A percentile compares a stretch with the other conserved stretches of the same genome.
Evolutionary conservation across 805 yeast genomes (phyloP).

Genomic region (Candida wancherniae): DNA sequence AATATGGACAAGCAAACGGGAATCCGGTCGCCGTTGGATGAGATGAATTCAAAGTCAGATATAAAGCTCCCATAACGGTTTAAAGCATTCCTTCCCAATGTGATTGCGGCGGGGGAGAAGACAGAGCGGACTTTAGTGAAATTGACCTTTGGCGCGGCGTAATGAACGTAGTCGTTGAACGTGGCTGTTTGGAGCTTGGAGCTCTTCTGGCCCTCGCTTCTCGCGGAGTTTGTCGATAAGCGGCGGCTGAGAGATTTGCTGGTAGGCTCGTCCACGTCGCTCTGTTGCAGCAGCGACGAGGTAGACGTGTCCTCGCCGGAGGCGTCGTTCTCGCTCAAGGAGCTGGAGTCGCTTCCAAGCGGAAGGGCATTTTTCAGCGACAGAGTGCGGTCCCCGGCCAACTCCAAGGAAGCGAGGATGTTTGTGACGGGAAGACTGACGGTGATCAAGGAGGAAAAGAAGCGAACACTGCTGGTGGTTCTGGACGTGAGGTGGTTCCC

Average conservation of each 20-base stretch:
- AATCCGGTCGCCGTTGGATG: constrained; percentile 65
- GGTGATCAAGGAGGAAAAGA: constrained; percentile 44
- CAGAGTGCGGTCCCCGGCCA: constrained; percentile 25
- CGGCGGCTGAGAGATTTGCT: constrained; percentile 16
- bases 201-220: constrained; percentile 17
- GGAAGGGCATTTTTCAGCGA: not conserved
- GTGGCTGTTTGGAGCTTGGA: constrained; percentile 23
- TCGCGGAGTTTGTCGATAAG: constrained; percentile 17
- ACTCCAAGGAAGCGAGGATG: constrained; percentile 39
- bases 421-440: constrained; percentile 55
- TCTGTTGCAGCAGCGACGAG: constrained; percentile 12
- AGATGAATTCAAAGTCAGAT: constrained; percentile 67
- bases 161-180: constrained; percentile 69
- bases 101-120: constrained; percentile 73
- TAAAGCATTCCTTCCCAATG: constrained; percentile 69
- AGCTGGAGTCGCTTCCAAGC: constrained; percentile 7
- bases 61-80: constrained; percentile 60
- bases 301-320: constrained; percentile 12
- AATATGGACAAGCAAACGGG: constrained; percentile 58
- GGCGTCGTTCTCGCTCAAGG: constrained; percentile 10
- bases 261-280: constrained; percentile 17
- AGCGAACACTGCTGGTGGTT: constrained; percentile 45
- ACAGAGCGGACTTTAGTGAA: constrained; percentile 64
- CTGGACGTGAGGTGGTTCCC: constrained; percentile 48
- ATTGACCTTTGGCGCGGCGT: constrained; percentile 67